Conservation (phyloP, 2,329 filamentous ascomycete genomes). For the Fusarium tjaetaba region DNA sequence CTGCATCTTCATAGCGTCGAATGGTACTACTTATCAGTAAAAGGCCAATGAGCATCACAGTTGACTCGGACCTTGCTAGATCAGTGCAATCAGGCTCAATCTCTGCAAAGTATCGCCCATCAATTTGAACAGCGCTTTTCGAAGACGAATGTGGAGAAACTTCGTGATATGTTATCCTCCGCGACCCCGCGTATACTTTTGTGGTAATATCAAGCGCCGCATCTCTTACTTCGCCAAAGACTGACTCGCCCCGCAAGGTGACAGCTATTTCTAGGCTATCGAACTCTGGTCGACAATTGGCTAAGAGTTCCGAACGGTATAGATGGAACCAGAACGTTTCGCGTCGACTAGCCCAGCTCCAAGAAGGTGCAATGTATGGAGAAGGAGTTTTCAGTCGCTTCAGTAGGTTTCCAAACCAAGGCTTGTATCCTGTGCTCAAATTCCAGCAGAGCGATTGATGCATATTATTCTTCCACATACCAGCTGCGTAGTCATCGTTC, state of each 20-base stretch:
- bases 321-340: fast-evolving
- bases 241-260: not conserved
- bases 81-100: not conserved
- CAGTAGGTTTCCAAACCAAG: not conserved
- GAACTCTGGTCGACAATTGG: not conserved
- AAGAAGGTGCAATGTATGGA: not conserved
- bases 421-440: fast-evolving
- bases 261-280: fast-evolving
- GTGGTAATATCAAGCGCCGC: not conserved
- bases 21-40: not conserved
- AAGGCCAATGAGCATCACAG: not conserved
- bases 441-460: not conserved
- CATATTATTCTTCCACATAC: not conserved
- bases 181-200: not conserved
- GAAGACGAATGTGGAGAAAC: too few relatives aligned
- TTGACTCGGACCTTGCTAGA: too few relatives aligned
- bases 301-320: fast-evolving
- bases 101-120: not conserved
- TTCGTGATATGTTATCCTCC: too few relatives aligned
- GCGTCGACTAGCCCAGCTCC: not conserved
- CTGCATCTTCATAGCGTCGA: fast-evolving
- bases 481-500: not conserved
- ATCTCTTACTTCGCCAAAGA: fast-evolving
- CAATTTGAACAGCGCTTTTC: too few relatives aligned
- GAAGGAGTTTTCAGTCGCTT: fast-evolving